Evolutionary conservation across 495 filamentous ascomycete species (phyloP).

Genomic region (Neurospora sp.): DNA sequence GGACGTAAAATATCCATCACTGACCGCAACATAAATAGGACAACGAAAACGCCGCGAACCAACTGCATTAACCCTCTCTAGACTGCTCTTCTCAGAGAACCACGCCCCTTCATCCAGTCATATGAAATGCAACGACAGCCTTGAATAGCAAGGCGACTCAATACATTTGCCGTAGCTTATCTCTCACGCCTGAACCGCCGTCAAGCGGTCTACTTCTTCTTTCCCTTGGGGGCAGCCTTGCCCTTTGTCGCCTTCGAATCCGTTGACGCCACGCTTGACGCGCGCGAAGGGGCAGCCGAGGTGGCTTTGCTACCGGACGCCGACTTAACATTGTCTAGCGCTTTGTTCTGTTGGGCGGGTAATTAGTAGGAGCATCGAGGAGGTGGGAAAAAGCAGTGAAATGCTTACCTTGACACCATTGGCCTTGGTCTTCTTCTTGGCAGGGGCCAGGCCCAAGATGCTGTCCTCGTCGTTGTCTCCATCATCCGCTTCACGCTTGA

Average conservation of each 20-base stretch:
- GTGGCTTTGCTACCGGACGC: slow-evolving; percentile 41
- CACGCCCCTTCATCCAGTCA: not conserved
- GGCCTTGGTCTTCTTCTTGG: slow-evolving; percentile 82
- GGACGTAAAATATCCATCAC: not conserved
- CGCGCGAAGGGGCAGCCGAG: slow-evolving; percentile 43
- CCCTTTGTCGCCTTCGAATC: slow-evolving; percentile 34
- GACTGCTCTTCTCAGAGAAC: not conserved
- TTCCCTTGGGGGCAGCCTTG: slow-evolving; percentile 36
- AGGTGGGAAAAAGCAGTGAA: not conserved
- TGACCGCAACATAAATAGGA: not conserved
- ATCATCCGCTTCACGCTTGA: slow-evolving; percentile 61
- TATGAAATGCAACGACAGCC: not conserved
- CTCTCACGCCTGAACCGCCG: not conserved
- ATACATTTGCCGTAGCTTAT: not conserved
- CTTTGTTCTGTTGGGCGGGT: slow-evolving; percentile 44
- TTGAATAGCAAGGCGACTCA: not conserved
- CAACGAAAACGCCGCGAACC: not conserved
- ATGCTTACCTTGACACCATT: slow-evolving; percentile 56
- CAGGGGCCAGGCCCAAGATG: slow-evolving; percentile 60
- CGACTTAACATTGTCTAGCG: slow-evolving; percentile 51
- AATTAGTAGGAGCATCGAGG: not conserved
- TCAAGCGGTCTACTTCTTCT: slow-evolving; percentile 38
- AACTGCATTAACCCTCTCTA: not conserved
- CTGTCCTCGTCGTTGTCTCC: slow-evolving; percentile 79
- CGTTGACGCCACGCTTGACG: slow-evolving; percentile 41